Evolutionary conservation across 2,329 filamentous ascomycete genomes (phyloP).

Genomic region (Exserohilum turcica): DNA sequence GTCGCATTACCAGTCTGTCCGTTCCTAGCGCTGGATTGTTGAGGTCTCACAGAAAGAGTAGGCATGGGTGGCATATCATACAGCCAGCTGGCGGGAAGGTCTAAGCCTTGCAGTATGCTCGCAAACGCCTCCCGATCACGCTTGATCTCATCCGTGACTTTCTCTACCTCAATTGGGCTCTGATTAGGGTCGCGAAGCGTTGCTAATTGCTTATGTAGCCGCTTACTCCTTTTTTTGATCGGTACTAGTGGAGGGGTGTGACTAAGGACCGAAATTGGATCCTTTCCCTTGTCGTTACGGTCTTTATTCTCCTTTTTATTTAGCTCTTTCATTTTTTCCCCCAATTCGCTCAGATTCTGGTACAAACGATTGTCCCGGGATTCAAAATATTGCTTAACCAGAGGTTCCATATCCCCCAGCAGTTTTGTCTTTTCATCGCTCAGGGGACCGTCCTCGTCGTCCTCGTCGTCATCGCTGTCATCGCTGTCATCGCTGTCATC

Average conservation of each 20-base stretch:
- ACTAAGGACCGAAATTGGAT: too few relatives aligned
- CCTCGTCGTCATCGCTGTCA: background rate
- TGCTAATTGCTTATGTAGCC: too few relatives aligned
- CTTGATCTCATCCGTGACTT: background rate
- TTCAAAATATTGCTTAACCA: background rate
- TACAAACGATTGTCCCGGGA: too few relatives aligned
- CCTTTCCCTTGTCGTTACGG: background rate
- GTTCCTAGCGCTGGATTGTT: background rate
- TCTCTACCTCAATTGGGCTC: background rate
- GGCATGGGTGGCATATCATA: background rate
- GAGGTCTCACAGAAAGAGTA: background rate
- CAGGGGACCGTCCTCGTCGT: background rate
- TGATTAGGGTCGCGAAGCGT: background rate
- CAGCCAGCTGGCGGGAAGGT: background rate
- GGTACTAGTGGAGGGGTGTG: too few relatives aligned
- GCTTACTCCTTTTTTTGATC: too few relatives aligned
- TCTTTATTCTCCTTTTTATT: background rate
- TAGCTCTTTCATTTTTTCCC: too few relatives aligned
- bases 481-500: too few relatives aligned
- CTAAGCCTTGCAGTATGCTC: background rate
- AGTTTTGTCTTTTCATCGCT: background rate
- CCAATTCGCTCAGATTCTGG: too few relatives aligned
- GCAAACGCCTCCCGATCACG: background rate
- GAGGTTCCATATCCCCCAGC: background rate
- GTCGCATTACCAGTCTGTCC: background rate